Percentiles rank a stretch among this genome's conserved stretches.
phyloP scores from a whole-genome alignment of 2,329 filamentous ascomycete genomes.

The Sordariomycetes sp. region DNA sequence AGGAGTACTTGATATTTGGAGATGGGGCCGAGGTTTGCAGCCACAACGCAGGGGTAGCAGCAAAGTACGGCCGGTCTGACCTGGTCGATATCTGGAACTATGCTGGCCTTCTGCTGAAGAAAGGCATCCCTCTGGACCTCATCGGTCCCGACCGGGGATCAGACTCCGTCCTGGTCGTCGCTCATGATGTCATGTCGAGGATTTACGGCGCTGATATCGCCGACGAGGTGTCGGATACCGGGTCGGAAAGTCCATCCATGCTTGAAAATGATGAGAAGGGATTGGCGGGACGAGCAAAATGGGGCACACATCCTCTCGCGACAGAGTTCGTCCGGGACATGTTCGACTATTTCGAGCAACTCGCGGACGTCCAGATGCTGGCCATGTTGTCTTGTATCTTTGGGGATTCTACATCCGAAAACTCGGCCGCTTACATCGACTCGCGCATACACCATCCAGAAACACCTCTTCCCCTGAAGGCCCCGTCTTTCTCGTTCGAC shows the following conservation, averaged over 20 bases:
- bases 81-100: constrained; percentile 78
- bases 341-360: constrained; percentile 52
- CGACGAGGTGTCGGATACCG: not conserved
- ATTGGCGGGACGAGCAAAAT: constrained; percentile 53
- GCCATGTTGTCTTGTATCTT: constrained; percentile 64
- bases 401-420: constrained; percentile 45
- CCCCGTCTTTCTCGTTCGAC: constrained; percentile 54
- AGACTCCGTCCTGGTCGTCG: constrained; percentile 58
- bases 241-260: not conserved
- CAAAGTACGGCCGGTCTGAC: constrained; percentile 58
- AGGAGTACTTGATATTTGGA: constrained; percentile 75
- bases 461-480: constrained; percentile 54
- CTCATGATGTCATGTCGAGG: constrained; percentile 46
- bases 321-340: constrained; percentile 49
- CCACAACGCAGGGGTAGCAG: constrained; percentile 72
- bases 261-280: constrained; percentile 9
- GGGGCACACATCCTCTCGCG: constrained; percentile 56
- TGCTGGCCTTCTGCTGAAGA: constrained; percentile 63
- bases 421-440: constrained; percentile 46
- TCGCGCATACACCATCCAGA: constrained; percentile 46
- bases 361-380: constrained; percentile 58
- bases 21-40: constrained; percentile 71
- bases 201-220: constrained; percentile 10
- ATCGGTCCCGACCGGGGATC: constrained; percentile 41
- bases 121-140: constrained; percentile 62